Percentiles rank a stretch among this genome's conserved stretches.
Evolutionary conservation across 1,139 yeast genomes (phyloP).

Genomic region (Yamadazyma atlantica): DNA sequence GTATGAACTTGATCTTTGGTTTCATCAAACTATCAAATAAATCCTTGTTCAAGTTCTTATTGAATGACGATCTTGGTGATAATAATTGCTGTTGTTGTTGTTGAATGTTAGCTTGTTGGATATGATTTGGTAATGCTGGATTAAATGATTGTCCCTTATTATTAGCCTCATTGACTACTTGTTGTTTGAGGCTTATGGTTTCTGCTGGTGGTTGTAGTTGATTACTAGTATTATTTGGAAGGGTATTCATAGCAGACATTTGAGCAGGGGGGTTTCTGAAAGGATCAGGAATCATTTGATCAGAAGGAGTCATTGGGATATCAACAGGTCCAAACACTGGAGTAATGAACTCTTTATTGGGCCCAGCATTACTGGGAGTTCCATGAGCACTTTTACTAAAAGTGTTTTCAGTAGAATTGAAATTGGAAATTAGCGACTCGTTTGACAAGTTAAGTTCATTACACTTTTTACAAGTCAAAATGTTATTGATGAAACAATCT

Average conservation of each 20-base stretch:
- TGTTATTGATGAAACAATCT: conserved; percentile 24
- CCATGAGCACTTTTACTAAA: conserved; percentile 2
- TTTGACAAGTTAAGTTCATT: conserved; percentile 2
- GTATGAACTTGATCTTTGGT: conserved; percentile 20
- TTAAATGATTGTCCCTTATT: not conserved
- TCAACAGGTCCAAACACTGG: conserved; percentile 15
- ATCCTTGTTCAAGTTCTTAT: conserved; percentile 17
- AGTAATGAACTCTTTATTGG: conserved; percentile 6
- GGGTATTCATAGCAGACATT: not conserved
- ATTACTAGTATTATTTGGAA: no score
- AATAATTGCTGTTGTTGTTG: conserved; percentile 15
- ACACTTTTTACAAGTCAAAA: conserved; percentile 20
- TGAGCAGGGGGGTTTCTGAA: conserved; percentile 14
- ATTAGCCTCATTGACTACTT: not conserved
- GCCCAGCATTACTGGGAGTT: not conserved
- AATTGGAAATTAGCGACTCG: conserved; percentile 1
- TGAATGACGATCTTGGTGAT: conserved; percentile 17
- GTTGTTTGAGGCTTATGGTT: not conserved
- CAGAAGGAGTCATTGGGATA: conserved; percentile 25
- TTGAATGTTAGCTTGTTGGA: conserved; percentile 2
- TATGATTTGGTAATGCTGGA: conserved; percentile 2
- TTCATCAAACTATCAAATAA: conserved; percentile 18
- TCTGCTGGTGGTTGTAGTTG: conserved; percentile 3
- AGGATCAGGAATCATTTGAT: conserved; percentile 27
- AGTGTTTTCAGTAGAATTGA: conserved; percentile 7